These are phyloP conservation scores for Tanacetum coccineum DNA, from an alignment of 129 eudicot species.

Conservation along the genomic window DNA sequence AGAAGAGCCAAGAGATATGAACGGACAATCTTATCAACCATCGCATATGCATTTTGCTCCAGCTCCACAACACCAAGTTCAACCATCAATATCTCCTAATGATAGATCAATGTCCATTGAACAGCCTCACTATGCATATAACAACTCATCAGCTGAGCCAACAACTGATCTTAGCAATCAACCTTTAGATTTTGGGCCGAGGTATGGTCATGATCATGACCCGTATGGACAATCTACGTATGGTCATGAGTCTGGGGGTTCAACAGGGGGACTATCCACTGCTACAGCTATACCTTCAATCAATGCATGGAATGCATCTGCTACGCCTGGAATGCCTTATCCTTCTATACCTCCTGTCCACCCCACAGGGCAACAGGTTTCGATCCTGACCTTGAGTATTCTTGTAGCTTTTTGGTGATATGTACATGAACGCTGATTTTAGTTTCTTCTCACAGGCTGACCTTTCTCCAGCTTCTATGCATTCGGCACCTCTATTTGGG, in stretches of 20 bases:
- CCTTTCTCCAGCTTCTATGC: slow-evolving; percentile 64
- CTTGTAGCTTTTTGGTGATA: background rate
- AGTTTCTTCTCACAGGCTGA: slow-evolving; percentile 47
- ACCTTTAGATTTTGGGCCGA: slow-evolving; percentile 62
- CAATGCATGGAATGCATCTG: slow-evolving; percentile 7
- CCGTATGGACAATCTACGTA: slow-evolving; percentile 25
- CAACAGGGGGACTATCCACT: too few species aligned
- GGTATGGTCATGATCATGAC: slow-evolving; percentile 55
- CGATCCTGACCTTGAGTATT: slow-evolving; percentile 21
- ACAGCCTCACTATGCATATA: slow-evolving; percentile 47
- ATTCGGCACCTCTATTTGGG: slow-evolving; percentile 54
- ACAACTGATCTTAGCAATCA: slow-evolving; percentile 59
- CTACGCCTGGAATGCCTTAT: slow-evolving; percentile 50
- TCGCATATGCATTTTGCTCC: slow-evolving; percentile 42
- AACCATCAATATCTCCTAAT: slow-evolving; percentile 41
- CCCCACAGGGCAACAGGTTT: slow-evolving; percentile 61
- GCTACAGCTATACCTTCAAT: too few species aligned
- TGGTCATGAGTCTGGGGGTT: too few species aligned
- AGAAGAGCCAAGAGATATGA: slow-evolving; percentile 49
- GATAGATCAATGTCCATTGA: slow-evolving; percentile 42
- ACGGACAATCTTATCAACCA: slow-evolving; percentile 43
- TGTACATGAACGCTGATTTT: slow-evolving; percentile 10
- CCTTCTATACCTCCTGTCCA: slow-evolving; percentile 46
- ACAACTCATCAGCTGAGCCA: slow-evolving; percentile 46
- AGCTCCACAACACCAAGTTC: slow-evolving; percentile 45